Evolutionary conservation across 2,329 filamentous ascomycete genomes (phyloP), one percentile per base, ranked within the genome.

Genomic region (Chrysoporthe deuterocubensis): DNA sequence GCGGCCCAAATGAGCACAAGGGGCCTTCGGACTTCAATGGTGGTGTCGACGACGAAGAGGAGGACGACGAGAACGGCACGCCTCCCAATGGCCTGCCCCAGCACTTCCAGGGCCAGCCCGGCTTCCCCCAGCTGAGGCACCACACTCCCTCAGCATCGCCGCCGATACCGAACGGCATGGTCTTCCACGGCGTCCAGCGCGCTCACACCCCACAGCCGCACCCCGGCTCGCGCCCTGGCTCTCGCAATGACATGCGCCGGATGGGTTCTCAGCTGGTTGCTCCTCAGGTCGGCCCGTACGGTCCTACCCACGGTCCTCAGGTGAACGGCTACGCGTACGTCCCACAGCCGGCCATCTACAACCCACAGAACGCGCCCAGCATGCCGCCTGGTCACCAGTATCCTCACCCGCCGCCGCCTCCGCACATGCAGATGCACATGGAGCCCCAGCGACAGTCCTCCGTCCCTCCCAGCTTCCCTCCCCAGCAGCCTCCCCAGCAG

Each of bases 1-100:
- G 94, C 74, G 91, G 89, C 68, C 91, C 94, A 57, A 96, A 96
- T 79, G 96, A 99, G 79, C 95, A 98, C 81, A 99, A 98, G 81
- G 95, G 95, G 2, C 96, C 96, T 0, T 86, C 87, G 65, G 96
- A 99, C 80, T 99, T 97, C 80, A 92, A 91, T 76, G 93, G 93
- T 72, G 91, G 92, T 71, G 91, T 92, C 72, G 93, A 96, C 64
- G 94, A 97, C 62, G 94, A 96, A 18, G 92, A 92, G 40, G 92
- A 92, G 34, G 91, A 94, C 48, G 89, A 93, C 65, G 89, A 90
- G 68, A 90, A 91, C 42, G 90, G 85, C 68, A 92, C 91, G 7
- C 92, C 91, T 59, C 90, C 90, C 8, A 88, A 89, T 69, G 88
- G 88, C 84, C 87, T 92, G 73, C 89, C 89, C 66, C 88, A 89